Conservation (phyloP, 108 stramenopile genomes). For the Parmales sp. region DNA sequence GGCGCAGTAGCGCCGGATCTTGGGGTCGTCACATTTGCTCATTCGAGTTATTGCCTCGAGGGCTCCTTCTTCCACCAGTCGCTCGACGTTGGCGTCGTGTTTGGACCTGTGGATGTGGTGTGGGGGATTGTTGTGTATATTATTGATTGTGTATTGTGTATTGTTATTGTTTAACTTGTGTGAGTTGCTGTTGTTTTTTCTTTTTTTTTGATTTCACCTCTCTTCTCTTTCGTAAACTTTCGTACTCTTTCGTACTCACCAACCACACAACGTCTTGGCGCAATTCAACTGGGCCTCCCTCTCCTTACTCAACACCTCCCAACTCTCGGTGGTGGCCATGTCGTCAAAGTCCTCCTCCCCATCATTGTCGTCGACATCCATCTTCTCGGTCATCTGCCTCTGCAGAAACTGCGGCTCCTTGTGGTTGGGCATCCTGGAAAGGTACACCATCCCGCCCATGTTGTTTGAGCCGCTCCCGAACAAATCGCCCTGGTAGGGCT, state of each 20-base stretch:
- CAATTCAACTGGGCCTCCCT: conserved; percentile 28
- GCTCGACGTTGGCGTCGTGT: conserved; percentile 29
- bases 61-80: conserved; percentile 39
- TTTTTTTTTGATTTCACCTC: too few relatives aligned
- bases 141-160: neutral
- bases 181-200: too few relatives aligned
- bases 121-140: too few relatives aligned
- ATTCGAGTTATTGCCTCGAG: conserved; percentile 33
- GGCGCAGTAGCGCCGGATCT: conserved; percentile 32
- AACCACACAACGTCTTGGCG: conserved; percentile 16
- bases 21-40: conserved; percentile 23
- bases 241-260: too few relatives aligned
- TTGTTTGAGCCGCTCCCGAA: conserved; percentile 29
- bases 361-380: neutral
- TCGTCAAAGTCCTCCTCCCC: conserved; percentile 10
- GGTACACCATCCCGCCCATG: conserved; percentile 43
- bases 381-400: conserved; percentile 17
- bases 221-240: too few relatives aligned
- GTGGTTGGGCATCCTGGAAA: conserved; percentile 30
- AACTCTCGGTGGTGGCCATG: conserved; percentile 1
- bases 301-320: conserved; percentile 10
- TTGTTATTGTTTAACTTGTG: neutral
- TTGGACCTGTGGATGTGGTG: neutral
- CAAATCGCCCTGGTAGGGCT: conserved; percentile 31
- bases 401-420: conserved; percentile 5